Conservation (phyloP, 805 yeast species). For the Schwanniomyces pseudopolymorphus region DNA sequence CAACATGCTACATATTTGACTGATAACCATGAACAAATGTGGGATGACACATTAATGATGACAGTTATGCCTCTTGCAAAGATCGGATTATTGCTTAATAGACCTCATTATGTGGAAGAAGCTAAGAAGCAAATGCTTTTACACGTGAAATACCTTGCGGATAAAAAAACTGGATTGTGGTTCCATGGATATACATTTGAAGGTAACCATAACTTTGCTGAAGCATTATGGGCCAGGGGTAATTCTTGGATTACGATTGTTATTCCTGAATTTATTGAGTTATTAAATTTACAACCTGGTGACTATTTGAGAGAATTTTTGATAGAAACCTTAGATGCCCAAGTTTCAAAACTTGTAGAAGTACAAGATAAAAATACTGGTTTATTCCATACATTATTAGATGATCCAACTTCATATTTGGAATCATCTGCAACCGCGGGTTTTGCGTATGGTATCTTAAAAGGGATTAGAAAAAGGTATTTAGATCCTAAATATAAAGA, state of each 20-base stretch:
- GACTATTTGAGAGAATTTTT: slow-evolving; percentile 26
- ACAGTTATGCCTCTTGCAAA: slow-evolving; percentile 36
- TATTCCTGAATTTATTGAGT: slow-evolving; percentile 34
- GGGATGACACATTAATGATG: slow-evolving; percentile 36
- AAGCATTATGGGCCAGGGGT: slow-evolving; percentile 38
- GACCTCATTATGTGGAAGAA: slow-evolving; percentile 32
- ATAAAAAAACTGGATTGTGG: slow-evolving; percentile 29
- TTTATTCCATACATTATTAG: slow-evolving; percentile 33
- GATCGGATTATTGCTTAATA: slow-evolving; percentile 24
- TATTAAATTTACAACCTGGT: slow-evolving; percentile 22
- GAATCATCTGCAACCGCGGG: slow-evolving; percentile 38
- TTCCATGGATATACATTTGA: slow-evolving; percentile 33
- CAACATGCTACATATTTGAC: slow-evolving; percentile 34
- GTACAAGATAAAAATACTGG: slow-evolving; percentile 27
- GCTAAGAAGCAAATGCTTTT: slow-evolving; percentile 32
- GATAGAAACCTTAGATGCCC: slow-evolving; percentile 27
- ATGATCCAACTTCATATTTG: slow-evolving; percentile 25
- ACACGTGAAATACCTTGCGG: slow-evolving; percentile 29
- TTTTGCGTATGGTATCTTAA: slow-evolving; percentile 35
- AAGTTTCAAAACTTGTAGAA: slow-evolving; percentile 23
- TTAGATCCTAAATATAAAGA: slow-evolving; percentile 20
- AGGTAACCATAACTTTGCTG: slow-evolving; percentile 22
- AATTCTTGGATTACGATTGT: slow-evolving; percentile 37
- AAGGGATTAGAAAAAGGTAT: slow-evolving; percentile 26
- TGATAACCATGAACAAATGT: slow-evolving; percentile 26